Evolutionary conservation across 176 grass and related monocot genomes (phyloP).

Genomic region (Tuctoria greenei): DNA sequence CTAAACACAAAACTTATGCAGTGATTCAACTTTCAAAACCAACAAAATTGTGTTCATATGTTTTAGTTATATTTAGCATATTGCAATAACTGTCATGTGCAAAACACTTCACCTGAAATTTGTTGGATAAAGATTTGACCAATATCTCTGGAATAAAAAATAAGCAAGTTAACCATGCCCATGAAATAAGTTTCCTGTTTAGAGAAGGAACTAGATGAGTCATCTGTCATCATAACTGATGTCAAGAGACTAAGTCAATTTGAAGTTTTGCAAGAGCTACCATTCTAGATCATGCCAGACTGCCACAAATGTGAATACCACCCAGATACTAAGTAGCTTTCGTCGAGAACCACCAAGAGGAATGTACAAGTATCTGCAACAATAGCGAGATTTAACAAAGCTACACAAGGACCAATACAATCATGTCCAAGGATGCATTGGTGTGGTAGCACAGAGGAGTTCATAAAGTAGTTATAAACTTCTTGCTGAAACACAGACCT

Average conservation of each 20-base stretch:
- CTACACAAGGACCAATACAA: conserved; percentile 12
- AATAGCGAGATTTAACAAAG: conserved; percentile 26
- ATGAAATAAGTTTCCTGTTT: conserved; percentile 89
- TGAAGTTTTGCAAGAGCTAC: conserved; percentile 42
- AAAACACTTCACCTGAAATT: conserved; percentile 60
- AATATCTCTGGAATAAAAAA: conserved; percentile 91
- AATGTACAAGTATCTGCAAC: conserved; percentile 86
- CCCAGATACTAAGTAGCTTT: conserved; percentile 95
- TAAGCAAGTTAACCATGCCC: conserved; percentile 98
- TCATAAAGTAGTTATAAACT: conserved; percentile 39
- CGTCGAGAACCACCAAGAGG: conserved; percentile 83
- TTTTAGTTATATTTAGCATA: conserved; percentile 17
- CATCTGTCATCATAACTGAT: conserved; percentile 1
- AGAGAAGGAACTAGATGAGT: conserved; percentile 30
- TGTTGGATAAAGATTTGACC: conserved; percentile 63
- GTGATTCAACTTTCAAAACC: not conserved
- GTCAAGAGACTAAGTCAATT: conserved; percentile 16
- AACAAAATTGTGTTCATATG: not conserved
- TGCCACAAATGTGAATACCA: conserved; percentile 96
- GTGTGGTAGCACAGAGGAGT: not conserved
- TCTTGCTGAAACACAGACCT: conserved; percentile 47
- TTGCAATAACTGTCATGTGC: not conserved
- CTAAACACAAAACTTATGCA: conserved; percentile 1
- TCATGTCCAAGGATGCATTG: not conserved
- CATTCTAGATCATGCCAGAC: conserved; percentile 96